Conservation (phyloP, 768 basidiomycete species). For the Pulveroboletus sp. region DNA sequence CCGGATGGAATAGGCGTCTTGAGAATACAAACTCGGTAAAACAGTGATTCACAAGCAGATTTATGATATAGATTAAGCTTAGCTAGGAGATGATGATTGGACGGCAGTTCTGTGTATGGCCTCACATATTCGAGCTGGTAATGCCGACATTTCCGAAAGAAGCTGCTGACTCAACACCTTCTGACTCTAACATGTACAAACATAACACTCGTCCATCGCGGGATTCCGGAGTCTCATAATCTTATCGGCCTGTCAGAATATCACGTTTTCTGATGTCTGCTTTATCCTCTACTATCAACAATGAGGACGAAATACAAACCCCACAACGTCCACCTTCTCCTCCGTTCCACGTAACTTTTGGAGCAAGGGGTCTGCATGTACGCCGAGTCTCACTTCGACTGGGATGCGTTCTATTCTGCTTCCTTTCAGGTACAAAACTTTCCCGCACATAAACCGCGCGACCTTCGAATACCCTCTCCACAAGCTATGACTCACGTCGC, state of each 20-base stretch:
- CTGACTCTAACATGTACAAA: conserved; percentile 26
- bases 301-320: conserved; percentile 54
- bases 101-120: background rate
- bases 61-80: background rate
- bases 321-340: conserved; percentile 66
- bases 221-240: background rate
- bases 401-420: conserved; percentile 11
- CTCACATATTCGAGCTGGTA: background rate
- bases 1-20: no score
- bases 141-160: no score
- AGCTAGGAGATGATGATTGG: background rate
- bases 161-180: conserved; percentile 11
- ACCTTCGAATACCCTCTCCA: conserved; percentile 58
- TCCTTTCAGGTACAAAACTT: conserved; percentile 63
- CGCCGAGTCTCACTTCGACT: conserved; percentile 7
- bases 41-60: background rate
- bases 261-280: conserved; percentile 20
- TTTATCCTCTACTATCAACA: conserved; percentile 21
- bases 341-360: conserved; percentile 66
- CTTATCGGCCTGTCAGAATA: background rate
- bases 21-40: background rate
- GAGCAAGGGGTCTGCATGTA: conserved; percentile 72
- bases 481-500: conserved; percentile 72
- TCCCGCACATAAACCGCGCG: conserved; percentile 74
- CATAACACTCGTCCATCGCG: conserved; percentile 2